Percentiles rank a stretch among this genome's conserved stretches.
These are phyloP conservation scores for Kwoniella heveanensis DNA, from an alignment of 768 basidiomycete genomes.

Conservation along the genomic window DNA sequence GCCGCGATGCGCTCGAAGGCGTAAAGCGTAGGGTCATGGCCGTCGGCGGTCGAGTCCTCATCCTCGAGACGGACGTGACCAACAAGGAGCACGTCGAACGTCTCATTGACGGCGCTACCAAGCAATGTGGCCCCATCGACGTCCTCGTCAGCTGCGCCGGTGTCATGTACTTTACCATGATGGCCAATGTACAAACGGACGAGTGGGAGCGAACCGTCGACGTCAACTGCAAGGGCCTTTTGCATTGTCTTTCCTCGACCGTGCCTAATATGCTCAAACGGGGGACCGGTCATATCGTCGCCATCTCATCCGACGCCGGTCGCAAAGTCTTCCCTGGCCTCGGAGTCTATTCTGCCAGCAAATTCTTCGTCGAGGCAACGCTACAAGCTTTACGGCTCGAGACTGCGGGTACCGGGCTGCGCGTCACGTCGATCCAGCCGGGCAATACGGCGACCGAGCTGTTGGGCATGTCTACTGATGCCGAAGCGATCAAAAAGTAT, in stretches of 20 bases:
- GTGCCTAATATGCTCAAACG: constrained; percentile 22
- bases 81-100: constrained; percentile 60
- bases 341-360: constrained; percentile 28
- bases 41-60: constrained; percentile 59
- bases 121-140: constrained; percentile 63
- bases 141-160: constrained; percentile 67
- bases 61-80: constrained; percentile 63
- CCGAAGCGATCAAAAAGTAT: constrained; percentile 24
- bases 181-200: constrained; percentile 63
- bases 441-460: constrained; percentile 28
- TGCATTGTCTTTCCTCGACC: constrained; percentile 45
- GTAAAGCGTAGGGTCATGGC: constrained; percentile 58
- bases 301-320: constrained; percentile 25
- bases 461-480: constrained; percentile 27
- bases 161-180: constrained; percentile 62
- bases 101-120: constrained; percentile 61
- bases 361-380: constrained; percentile 27
- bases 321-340: constrained; percentile 24
- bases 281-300: constrained; percentile 25
- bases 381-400: constrained; percentile 25
- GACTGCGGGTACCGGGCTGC: constrained; percentile 22
- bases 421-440: constrained; percentile 28
- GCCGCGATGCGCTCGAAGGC: constrained; percentile 59
- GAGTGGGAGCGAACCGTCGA: constrained; percentile 63
- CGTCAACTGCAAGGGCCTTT: constrained; percentile 65